Evolutionary conservation across 495 filamentous ascomycete species (phyloP), one percentile per base, ranked within the genome.

Genomic region (Podospora appendiculata): DNA sequence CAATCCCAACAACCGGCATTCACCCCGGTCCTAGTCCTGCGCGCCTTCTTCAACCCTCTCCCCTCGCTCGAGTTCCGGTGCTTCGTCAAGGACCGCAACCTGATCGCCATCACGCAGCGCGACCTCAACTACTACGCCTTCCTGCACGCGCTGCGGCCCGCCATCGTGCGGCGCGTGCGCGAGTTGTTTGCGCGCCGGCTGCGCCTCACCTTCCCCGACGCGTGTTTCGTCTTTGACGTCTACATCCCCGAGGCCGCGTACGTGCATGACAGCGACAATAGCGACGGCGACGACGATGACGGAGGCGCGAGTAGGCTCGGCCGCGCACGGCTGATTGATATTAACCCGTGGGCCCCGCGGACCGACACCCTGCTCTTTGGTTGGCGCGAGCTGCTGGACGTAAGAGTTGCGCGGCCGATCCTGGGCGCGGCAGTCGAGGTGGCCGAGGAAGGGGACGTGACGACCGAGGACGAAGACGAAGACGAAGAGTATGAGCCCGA

Each of bases 41-140:
- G 94, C 17, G 85, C 93, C 72, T 90, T 84, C 66, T 84, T 93
- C 71, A 82, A 85, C 62, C 81, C 90, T 55, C 92, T 95, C 66
- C 88, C 90, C 0, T 85, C 88, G 0, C 80, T 95, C 57, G 93
- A 99, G 60, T 97, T 97, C 71, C 83, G 93, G 14, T 94, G 88
- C 63, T 99, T 97, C 63, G 94, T 95, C 32, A 86, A 90, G 50
- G 71, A 84, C 17, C 74, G 88, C 4, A 80, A 77, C 25, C 72
- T 99, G 4, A 74, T 99, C 8, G 91, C 83, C 58, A 84, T 96
- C 48, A 86, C 83, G 25, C 93, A 97, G 70, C 83, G 93, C 0
- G 94, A 97, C 59, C 79, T 88, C 11, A 95, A 94, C 62, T 80
- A 92, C 70, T 96, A 88, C 68, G 81, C 85, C 25, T 97, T 96